Percentiles rank a stretch among this genome's conserved stretches.
Evolutionary conservation across 805 yeast species (phyloP).

Genomic region (Limtongia smithiae): DNA sequence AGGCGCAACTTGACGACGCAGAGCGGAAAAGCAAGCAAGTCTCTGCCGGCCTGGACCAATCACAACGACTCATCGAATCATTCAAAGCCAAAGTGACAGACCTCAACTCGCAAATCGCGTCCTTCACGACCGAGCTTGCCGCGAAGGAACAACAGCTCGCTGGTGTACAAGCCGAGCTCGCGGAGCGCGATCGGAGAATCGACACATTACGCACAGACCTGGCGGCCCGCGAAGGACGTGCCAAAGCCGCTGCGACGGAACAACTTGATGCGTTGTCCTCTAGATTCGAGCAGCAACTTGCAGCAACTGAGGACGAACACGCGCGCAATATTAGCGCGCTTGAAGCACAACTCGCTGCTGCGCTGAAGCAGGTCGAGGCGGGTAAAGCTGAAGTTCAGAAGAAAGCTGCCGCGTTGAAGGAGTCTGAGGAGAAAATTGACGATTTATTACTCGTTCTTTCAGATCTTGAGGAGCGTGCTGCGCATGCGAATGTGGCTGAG

Average conservation of each 20-base stretch:
- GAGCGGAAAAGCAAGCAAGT: slow-evolving; percentile 19
- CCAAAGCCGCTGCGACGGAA: neutral
- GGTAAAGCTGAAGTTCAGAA: slow-evolving; percentile 28
- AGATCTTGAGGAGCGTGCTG: slow-evolving; percentile 68
- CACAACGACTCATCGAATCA: slow-evolving; percentile 27
- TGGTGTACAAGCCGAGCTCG: slow-evolving; percentile 35
- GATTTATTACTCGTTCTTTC: slow-evolving; percentile 73
- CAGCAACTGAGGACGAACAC: neutral
- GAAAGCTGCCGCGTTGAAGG: slow-evolving; percentile 7
- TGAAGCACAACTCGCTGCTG: slow-evolving; percentile 24
- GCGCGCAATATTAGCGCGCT: neutral
- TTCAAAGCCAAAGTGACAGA: slow-evolving; percentile 30
- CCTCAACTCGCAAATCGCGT: slow-evolving; percentile 38
- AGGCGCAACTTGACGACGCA: slow-evolving; percentile 21
- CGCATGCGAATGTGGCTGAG: slow-evolving; percentile 60
- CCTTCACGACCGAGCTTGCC: slow-evolving; percentile 30
- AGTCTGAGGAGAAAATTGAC: slow-evolving; percentile 49
- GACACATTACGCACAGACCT: slow-evolving; percentile 22
- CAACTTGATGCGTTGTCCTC: neutral
- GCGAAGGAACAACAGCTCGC: slow-evolving; percentile 32
- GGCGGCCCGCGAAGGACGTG: neutral
- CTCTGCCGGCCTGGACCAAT: slow-evolving; percentile 1
- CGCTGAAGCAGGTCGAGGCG: slow-evolving; percentile 46
- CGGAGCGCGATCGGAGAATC: slow-evolving; percentile 36
- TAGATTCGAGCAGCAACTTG: neutral